These are phyloP conservation scores for Lolium perenne DNA, from an alignment of 176 grass and related monocot species.

Conservation along the genomic window DNA sequence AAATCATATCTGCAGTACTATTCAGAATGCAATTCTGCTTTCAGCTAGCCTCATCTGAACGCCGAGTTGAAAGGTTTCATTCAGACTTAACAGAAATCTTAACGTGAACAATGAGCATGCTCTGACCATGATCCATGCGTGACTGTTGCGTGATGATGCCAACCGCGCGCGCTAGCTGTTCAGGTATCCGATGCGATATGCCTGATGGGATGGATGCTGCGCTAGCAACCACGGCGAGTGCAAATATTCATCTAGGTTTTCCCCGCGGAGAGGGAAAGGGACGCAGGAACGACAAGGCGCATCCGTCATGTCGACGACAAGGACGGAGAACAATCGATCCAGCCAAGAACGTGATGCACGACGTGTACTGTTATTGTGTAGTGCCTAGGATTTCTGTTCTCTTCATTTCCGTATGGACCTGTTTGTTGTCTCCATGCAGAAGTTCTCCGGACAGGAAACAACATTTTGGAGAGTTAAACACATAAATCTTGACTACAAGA, in stretches of 20 bases:
- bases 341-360: constrained; percentile 9
- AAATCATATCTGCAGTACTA: neutral
- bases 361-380: neutral
- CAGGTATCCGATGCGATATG: neutral
- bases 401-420: neutral
- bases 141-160: constrained; percentile 4
- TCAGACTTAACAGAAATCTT: neutral
- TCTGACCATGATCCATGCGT: neutral
- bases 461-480: neutral
- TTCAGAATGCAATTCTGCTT: neutral
- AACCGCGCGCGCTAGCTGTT: neutral
- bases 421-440: neutral
- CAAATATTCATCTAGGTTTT: neutral
- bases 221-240: neutral
- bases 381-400: neutral
- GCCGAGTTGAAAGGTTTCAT: neutral
- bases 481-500: neutral
- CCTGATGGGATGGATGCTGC: neutral
- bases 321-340: neutral
- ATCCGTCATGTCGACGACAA: neutral
- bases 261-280: neutral
- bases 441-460: neutral
- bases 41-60: neutral
- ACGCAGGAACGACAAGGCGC: neutral
- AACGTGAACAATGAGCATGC: neutral